phyloP scores from a whole-genome alignment of 2,329 filamentous ascomycete species.

The Beauveria caledonica region DNA sequence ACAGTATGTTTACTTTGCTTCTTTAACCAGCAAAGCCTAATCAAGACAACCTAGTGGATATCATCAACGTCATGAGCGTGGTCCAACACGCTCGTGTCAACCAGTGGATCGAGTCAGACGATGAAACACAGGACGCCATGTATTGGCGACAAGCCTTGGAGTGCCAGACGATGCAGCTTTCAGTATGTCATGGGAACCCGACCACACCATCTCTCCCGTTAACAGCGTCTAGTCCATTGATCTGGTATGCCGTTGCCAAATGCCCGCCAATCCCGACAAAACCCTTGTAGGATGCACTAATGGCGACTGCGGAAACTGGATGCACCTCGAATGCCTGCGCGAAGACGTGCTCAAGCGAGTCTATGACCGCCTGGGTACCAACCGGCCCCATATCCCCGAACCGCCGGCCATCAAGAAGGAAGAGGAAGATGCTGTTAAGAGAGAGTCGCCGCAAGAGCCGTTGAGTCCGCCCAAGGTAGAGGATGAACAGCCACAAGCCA shows the following conservation, averaged over 20 bases:
- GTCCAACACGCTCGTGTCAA: slow-evolving; percentile 53
- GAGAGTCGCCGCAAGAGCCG: slow-evolving; percentile 22
- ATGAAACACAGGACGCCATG: slow-evolving; percentile 50
- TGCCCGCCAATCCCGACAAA: slow-evolving; percentile 55
- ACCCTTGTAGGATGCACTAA: slow-evolving; percentile 50
- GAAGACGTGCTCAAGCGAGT: slow-evolving; percentile 44
- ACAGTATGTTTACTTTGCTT: slow-evolving; percentile 40
- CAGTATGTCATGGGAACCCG: slow-evolving; percentile 34
- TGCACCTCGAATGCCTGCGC: slow-evolving; percentile 55
- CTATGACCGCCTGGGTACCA: slow-evolving; percentile 40
- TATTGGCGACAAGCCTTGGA: slow-evolving; percentile 60
- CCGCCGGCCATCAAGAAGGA: slow-evolving; percentile 28
- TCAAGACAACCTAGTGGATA: slow-evolving; percentile 44
- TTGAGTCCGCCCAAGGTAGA: slow-evolving; percentile 45
- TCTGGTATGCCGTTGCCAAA: slow-evolving; percentile 49
- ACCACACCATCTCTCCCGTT: neutral
- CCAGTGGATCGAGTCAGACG: slow-evolving; percentile 62
- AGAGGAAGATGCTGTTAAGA: slow-evolving; percentile 9
- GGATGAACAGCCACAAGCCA: slow-evolving; percentile 41
- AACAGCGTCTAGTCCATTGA: slow-evolving; percentile 37
- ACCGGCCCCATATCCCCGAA: slow-evolving; percentile 36
- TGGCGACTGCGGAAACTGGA: slow-evolving; percentile 48
- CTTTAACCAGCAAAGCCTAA: slow-evolving; percentile 10
- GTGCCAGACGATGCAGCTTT: slow-evolving; percentile 47
- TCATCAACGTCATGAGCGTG: slow-evolving; percentile 65